Evolutionary conservation across 1,284 basidiomycete genomes (phyloP), one percentile per base, ranked within the genome.

Genomic region (Uromyces viciae-fabae): DNA sequence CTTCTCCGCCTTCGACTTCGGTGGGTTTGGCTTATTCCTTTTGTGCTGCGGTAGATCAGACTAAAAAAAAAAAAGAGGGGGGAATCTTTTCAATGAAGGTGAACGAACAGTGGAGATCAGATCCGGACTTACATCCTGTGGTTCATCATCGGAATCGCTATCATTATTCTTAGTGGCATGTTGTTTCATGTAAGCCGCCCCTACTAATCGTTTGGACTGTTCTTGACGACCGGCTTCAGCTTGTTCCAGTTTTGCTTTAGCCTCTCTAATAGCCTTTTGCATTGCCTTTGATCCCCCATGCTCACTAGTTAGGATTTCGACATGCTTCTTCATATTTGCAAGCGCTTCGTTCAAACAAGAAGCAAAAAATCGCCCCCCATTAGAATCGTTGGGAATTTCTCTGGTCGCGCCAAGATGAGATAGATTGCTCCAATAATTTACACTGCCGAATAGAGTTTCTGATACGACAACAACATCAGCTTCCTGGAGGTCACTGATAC

Each of bases 391-490:
- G 69, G 82, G 82, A 82, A 74, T 88, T 88, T 38, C 87, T 86
- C 0, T 92, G 92, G 52, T 94, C 90, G 58, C 83, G 77, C 78
- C 42, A 42, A 81, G 60, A 19, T 28, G 7, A 28, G n/a, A 46
- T 19, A 94, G 88, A 84, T 93, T 93, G 15, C 90, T 90, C 81
- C 94, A 89, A 85, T 95, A 96, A 19, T 90, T 90, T 25, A 87
- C 86, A 38, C 92, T 92, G 83, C 91, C 91, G 88, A 95, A 94
- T 25, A 97, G 87, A 83, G 92, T 94, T 1, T 93, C 92, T 2
- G 94, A 93, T 49, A 94, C 91, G 83, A 98, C 90, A 73, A 98
- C 88, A 72, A 98, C 91, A 85, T 98, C 94, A 0, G 94, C 94
- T 1, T 93, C 89, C 83, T 91, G 88, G 36, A 96, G 88, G 17